A percentile compares a stretch with the other conserved stretches of the same genome.
Evolutionary conservation across 78 protist genomes (phyloP).

Genomic region (Dictyostelium purpureum): DNA sequence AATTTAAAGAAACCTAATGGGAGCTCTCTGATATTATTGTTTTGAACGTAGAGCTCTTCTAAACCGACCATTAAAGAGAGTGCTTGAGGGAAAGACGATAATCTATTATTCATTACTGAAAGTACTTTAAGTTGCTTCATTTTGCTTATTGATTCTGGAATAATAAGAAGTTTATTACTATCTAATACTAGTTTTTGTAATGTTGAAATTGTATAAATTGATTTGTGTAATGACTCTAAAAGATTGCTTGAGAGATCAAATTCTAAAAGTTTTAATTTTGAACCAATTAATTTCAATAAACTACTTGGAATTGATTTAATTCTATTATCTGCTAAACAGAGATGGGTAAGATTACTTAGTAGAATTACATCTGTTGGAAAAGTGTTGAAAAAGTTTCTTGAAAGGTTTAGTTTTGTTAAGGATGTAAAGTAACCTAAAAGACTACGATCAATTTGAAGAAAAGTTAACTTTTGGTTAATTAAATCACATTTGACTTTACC

Average conservation of each 20-base stretch:
- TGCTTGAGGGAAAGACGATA: slow-evolving; percentile 58
- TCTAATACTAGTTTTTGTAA: slow-evolving; percentile 5
- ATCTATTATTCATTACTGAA: slow-evolving; percentile 13
- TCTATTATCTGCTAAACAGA: slow-evolving; percentile 34
- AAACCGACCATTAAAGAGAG: slow-evolving; percentile 26
- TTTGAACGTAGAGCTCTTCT: slow-evolving; percentile 43
- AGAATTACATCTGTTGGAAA: slow-evolving; percentile 49
- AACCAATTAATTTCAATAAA: slow-evolving; percentile 32
- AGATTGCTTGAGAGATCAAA: slow-evolving; percentile 26
- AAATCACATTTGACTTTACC: slow-evolving; percentile 44
- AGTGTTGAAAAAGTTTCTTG: slow-evolving; percentile 34
- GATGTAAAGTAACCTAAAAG: neutral
- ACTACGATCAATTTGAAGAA: neutral
- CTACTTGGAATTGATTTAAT: slow-evolving; percentile 41
- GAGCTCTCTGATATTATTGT: slow-evolving; percentile 41
- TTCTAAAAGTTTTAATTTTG: slow-evolving; percentile 22
- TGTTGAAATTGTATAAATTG: slow-evolving; percentile 16
- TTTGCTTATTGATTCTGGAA: slow-evolving; percentile 50
- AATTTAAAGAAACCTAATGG: slow-evolving; percentile 64
- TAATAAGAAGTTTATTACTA: slow-evolving; percentile 1
- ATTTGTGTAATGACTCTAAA: slow-evolving; percentile 21
- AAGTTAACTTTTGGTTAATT: slow-evolving; percentile 7
- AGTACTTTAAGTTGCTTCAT: slow-evolving; percentile 5
- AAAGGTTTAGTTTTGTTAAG: slow-evolving; percentile 1
- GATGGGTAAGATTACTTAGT: neutral